These are phyloP conservation scores for Strobilomyces echinocephalus DNA, from an alignment of 768 basidiomycete genomes.

Conservation along the genomic window DNA sequence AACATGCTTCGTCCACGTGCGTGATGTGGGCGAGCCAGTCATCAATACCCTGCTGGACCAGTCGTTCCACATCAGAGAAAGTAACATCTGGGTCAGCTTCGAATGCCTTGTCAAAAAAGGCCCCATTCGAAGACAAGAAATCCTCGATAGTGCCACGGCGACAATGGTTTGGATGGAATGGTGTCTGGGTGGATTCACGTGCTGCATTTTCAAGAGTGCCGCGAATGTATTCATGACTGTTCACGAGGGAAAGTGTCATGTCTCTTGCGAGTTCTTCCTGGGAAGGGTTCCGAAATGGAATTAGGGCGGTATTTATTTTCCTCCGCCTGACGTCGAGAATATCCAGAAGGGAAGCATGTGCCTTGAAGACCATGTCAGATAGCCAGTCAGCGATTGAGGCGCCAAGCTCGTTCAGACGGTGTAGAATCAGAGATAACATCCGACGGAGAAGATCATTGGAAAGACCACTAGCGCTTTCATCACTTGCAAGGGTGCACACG, in stretches of 20 bases:
- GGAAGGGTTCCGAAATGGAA: neutral
- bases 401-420: neutral
- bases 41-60: conserved; percentile 21
- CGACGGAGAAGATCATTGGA: neutral
- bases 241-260: conserved; percentile 30
- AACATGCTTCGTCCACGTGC: conserved; percentile 5
- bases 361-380: neutral
- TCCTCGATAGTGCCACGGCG: conserved; percentile 9
- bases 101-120: conserved; percentile 7
- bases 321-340: conserved; percentile 33
- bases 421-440: neutral
- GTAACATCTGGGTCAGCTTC: conserved; percentile 9
- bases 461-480: neutral
- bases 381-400: neutral
- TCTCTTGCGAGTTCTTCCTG: conserved; percentile 16
- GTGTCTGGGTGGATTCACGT: neutral
- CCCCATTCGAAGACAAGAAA: conserved; percentile 12
- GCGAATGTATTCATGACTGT: neutral
- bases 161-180: conserved; percentile 1
- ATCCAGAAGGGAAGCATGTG: conserved; percentile 1
- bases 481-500: neutral
- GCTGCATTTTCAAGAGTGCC: conserved; percentile 6
- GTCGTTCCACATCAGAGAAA: conserved; percentile 36
- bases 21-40: neutral
- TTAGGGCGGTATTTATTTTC: conserved; percentile 18